A percentile compares a stretch with the other conserved stretches of the same genome.
Evolutionary conservation across 768 basidiomycete genomes (phyloP).

Genomic region (Boletellus ananas): DNA sequence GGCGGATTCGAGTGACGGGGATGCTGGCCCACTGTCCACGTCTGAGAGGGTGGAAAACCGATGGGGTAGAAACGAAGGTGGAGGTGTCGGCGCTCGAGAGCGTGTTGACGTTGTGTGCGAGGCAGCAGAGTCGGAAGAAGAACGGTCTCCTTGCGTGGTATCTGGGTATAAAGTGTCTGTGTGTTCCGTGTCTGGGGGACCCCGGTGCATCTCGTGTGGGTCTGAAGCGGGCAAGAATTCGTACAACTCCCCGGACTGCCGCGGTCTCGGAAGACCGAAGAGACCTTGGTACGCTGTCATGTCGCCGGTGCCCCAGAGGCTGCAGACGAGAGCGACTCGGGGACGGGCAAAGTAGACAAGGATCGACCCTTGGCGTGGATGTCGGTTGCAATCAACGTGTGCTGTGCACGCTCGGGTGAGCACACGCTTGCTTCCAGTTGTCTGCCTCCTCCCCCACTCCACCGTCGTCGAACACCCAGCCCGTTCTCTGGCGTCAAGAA

Average conservation of each 20-base stretch:
- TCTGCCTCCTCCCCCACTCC: no score
- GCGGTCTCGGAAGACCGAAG: slow-evolving; percentile 11
- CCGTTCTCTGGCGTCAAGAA: no score
- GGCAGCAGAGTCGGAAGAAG: slow-evolving; percentile 26
- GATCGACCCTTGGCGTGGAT: no score
- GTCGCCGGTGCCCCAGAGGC: slow-evolving; percentile 2
- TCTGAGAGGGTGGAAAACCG: slow-evolving; percentile 55
- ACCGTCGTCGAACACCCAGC: no score
- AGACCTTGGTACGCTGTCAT: slow-evolving; percentile 19
- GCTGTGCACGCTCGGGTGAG: no score
- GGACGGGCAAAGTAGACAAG: no score
- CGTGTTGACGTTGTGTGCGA: slow-evolving; percentile 49
- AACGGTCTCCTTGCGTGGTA: slow-evolving; percentile 18
- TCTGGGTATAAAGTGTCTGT: slow-evolving; percentile 23
- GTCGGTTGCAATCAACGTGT: background rate
- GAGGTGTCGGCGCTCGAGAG: slow-evolving; percentile 63
- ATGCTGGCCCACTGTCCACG: slow-evolving; percentile 55
- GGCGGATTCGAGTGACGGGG: slow-evolving; percentile 39
- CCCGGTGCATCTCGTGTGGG: slow-evolving; percentile 36
- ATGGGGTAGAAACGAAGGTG: slow-evolving; percentile 48
- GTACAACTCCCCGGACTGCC: slow-evolving; percentile 35
- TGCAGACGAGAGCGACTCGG: background rate
- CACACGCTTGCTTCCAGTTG: no score
- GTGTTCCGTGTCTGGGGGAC: slow-evolving; percentile 9
- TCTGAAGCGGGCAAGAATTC: slow-evolving; percentile 45